phyloP scores from a whole-genome alignment of 208 protist species.

The Leishmania martiniquensis region DNA sequence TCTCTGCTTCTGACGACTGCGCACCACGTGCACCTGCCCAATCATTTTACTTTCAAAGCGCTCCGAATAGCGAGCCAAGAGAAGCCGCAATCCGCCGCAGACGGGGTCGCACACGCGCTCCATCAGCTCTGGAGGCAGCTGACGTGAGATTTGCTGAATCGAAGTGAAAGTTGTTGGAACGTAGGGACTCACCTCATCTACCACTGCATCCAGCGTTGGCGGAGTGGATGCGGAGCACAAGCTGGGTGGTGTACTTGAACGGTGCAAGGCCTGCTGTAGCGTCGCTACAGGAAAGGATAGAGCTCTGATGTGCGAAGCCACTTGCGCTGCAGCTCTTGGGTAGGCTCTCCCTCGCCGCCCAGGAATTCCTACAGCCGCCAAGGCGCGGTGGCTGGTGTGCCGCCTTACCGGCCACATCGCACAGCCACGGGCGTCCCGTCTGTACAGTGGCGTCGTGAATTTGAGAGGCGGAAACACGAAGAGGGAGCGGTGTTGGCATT shows the following conservation, averaged over 20 bases:
- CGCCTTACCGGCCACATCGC: background rate
- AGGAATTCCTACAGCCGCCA: background rate
- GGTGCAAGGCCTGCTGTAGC: background rate
- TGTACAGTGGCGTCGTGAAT: background rate
- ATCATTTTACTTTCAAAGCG: constrained; percentile 31
- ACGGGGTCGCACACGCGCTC: constrained; percentile 34
- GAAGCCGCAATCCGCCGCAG: constrained; percentile 13
- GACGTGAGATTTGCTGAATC: constrained; percentile 57
- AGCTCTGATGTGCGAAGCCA: background rate
- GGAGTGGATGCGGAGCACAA: background rate
- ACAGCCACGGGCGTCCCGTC: background rate
- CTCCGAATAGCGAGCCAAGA: constrained; percentile 22
- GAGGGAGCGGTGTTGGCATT: background rate
- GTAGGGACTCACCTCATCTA: constrained; percentile 31
- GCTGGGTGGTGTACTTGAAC: background rate
- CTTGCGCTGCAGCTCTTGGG: background rate
- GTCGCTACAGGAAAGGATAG: background rate
- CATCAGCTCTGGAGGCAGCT: constrained; percentile 50
- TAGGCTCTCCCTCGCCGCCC: background rate
- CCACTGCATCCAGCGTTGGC: constrained; percentile 1
- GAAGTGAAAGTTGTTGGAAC: constrained; percentile 61
- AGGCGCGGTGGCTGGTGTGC: background rate
- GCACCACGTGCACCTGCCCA: constrained; percentile 24
- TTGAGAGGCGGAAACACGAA: background rate
- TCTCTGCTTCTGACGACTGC: background rate